Conservation (phyloP, 2,329 filamentous ascomycete species). For the Aquanectria penicillioides region DNA sequence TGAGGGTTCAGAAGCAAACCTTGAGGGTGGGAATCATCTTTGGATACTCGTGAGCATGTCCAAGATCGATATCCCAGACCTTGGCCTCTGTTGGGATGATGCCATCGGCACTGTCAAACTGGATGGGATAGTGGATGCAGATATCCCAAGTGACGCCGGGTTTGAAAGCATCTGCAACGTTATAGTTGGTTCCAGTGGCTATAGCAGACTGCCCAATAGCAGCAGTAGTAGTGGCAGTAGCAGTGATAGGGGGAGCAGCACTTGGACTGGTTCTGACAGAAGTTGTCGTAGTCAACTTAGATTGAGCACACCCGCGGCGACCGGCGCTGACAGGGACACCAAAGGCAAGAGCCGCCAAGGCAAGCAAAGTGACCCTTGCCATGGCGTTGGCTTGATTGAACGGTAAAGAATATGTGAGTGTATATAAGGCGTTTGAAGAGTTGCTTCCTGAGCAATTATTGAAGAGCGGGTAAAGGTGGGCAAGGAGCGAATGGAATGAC, state of each 20-base stretch:
- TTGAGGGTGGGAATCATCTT: conserved; percentile 43
- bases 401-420: background rate
- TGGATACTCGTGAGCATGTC: conserved; percentile 38
- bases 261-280: too few species aligned
- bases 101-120: conserved; percentile 36
- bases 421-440: background rate
- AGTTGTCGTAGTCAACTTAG: too few species aligned
- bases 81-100: conserved; percentile 40
- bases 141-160: conserved; percentile 46
- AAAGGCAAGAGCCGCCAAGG: conserved; percentile 28
- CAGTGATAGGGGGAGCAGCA: background rate
- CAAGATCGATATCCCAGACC: conserved; percentile 47
- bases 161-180: conserved; percentile 31
- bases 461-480: too few species aligned
- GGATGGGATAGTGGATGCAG: conserved; percentile 44
- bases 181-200: background rate
- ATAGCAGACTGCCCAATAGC: background rate
- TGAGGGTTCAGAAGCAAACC: conserved; percentile 23
- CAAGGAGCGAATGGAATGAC: conserved; percentile 4
- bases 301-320: background rate
- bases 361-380: conserved; percentile 28
- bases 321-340: conserved; percentile 26
- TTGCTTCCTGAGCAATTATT: background rate
- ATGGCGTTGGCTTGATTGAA: conserved; percentile 18
- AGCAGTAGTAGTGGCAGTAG: background rate